Evolutionary conservation across 2,329 filamentous ascomycete species (phyloP).

Genomic region (Alternaria triticina): DNA sequence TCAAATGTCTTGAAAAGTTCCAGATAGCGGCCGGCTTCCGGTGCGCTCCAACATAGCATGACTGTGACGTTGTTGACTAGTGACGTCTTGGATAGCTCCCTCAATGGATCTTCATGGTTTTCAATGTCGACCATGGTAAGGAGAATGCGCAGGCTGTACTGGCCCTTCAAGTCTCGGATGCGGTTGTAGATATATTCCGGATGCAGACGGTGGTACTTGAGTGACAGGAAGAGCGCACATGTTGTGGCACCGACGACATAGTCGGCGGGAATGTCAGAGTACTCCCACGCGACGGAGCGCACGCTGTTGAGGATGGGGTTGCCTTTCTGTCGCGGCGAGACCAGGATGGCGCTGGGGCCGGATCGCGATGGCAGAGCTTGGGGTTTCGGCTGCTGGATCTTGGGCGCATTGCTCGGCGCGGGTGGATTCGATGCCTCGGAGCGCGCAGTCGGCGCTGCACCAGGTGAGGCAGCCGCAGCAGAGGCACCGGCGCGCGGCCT

Average conservation of each 20-base stretch:
- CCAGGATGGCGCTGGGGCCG: constrained; percentile 79
- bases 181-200: constrained; percentile 98
- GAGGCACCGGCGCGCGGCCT: constrained; percentile 21
- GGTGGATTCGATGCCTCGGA: constrained; percentile 5
- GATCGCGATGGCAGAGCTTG: constrained; percentile 75
- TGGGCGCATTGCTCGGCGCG: constrained; percentile 30
- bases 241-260: constrained; percentile 88
- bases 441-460: constrained; percentile 7
- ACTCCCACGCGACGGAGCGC: constrained; percentile 88
- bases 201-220: constrained; percentile 97
- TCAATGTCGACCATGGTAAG: constrained; percentile 93
- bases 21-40: constrained; percentile 90
- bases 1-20: constrained; percentile 96
- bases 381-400: constrained; percentile 84
- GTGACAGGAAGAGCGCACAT: constrained; percentile 87
- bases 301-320: constrained; percentile 90
- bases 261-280: constrained; percentile 94
- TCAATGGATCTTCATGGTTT: constrained; percentile 88
- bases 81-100: constrained; percentile 90
- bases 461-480: constrained; percentile 7
- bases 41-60: constrained; percentile 91
- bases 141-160: constrained; percentile 85
- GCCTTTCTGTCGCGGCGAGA: constrained; percentile 91
- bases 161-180: constrained; percentile 81
- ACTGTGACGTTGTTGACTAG: constrained; percentile 92